Conservation (phyloP, 306 rosid species). For the Abrus pulchellus region DNA sequence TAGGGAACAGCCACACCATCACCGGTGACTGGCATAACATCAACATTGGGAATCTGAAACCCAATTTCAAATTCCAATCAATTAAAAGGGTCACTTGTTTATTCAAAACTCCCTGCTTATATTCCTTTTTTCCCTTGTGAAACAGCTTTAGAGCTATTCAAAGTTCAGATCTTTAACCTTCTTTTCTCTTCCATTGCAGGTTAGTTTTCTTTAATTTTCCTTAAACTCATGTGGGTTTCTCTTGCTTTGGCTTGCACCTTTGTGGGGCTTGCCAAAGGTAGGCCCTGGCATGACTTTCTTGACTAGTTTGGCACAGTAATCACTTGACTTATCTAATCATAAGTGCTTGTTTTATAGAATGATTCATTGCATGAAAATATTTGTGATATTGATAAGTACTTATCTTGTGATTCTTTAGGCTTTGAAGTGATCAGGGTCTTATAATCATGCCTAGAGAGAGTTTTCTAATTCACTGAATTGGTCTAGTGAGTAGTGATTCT, state of each 20-base stretch:
- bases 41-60: constrained; percentile 54
- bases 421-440: constrained; percentile 38
- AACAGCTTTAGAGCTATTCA: constrained; percentile 42
- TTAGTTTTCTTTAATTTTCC: constrained; percentile 48
- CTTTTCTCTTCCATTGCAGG: constrained; percentile 54
- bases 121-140: constrained; percentile 24
- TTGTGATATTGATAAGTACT: constrained; percentile 38
- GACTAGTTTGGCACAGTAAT: constrained; percentile 35
- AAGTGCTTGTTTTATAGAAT: constrained; percentile 37
- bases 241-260: constrained; percentile 36
- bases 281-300: constrained; percentile 43
- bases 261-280: constrained; percentile 43
- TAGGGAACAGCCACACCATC: constrained; percentile 33
- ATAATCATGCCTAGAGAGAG: constrained; percentile 7
- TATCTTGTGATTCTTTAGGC: constrained; percentile 1
- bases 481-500: constrained; percentile 12
- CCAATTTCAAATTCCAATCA: constrained; percentile 45
- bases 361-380: constrained; percentile 37
- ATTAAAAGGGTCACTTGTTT: constrained; percentile 37
- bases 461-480: constrained; percentile 34
- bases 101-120: constrained; percentile 22
- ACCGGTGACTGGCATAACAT: constrained; percentile 11
- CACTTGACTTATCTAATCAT: constrained; percentile 24
- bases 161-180: constrained; percentile 59
- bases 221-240: constrained; percentile 41